Percentiles rank a stretch among this genome's conserved stretches.
These are phyloP conservation scores for Ustilago xerochloae DNA, from an alignment of 1,284 basidiomycete genomes.

Conservation along the genomic window DNA sequence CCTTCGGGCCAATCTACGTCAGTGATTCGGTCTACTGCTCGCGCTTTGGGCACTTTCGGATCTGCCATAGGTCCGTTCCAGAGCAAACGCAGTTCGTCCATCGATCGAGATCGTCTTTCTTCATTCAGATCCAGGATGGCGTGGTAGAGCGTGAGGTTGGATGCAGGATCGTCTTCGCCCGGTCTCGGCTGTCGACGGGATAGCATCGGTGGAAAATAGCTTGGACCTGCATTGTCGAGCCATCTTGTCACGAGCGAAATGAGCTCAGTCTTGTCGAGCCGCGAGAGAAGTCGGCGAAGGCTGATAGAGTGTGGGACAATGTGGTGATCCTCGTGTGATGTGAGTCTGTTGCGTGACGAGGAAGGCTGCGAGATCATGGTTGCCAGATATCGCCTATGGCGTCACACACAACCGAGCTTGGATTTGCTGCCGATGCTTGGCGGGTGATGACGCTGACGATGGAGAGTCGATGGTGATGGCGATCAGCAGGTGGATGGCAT, in stretches of 20 bases:
- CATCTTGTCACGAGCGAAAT: slow-evolving; percentile 33
- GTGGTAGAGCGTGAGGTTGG: slow-evolving; percentile 42
- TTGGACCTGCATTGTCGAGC: slow-evolving; percentile 32
- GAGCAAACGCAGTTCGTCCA: slow-evolving; percentile 43
- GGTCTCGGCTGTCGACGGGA: slow-evolving; percentile 36
- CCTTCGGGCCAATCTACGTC: slow-evolving; percentile 59
- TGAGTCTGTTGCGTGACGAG: slow-evolving; percentile 36
- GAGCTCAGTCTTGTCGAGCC: slow-evolving; percentile 46
- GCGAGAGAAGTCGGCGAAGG: slow-evolving; percentile 33
- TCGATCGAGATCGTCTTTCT: slow-evolving; percentile 39
- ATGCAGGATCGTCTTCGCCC: slow-evolving; percentile 24
- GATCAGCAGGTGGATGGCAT: neutral
- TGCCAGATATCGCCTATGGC: neutral
- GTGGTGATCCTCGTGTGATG: slow-evolving; percentile 35
- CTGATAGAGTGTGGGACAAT: slow-evolving; percentile 39
- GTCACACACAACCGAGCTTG: no score
- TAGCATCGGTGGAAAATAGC: slow-evolving; percentile 43
- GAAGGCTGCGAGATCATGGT: slow-evolving; percentile 44
- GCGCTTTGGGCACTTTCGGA: slow-evolving; percentile 46
- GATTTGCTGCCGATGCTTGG: neutral
- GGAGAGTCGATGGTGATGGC: neutral
- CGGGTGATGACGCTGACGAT: neutral
- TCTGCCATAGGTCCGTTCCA: slow-evolving; percentile 53
- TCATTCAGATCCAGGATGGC: slow-evolving; percentile 50
- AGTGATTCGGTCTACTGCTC: slow-evolving; percentile 51